A percentile compares a stretch with the other conserved stretches of the same genome.
Conservation (phyloP, 164 flowering plant species). For the Sedum album region DNA sequence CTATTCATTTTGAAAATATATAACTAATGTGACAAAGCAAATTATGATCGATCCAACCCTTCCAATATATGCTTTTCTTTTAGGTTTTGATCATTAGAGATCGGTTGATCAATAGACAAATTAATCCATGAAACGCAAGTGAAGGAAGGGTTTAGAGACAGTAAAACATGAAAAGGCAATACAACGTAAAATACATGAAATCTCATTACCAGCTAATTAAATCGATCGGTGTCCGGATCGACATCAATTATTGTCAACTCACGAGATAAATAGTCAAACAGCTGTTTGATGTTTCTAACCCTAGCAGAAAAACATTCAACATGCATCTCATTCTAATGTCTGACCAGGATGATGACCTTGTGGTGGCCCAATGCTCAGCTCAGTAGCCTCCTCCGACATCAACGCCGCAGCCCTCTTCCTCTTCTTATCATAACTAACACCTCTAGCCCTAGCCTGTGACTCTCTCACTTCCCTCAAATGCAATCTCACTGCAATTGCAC, state of each 20-base stretch:
- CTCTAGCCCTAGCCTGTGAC: constrained; percentile 68
- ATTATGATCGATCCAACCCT: no score
- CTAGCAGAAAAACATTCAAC: not conserved
- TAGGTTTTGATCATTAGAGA: no score
- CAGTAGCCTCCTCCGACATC: not conserved
- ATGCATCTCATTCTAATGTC: not conserved
- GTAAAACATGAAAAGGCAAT: not conserved
- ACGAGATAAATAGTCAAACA: not conserved
- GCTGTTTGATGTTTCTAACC: not conserved
- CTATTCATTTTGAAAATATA: no score
- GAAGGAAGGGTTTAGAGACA: no score
- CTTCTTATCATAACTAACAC: constrained; percentile 80
- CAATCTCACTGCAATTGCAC: constrained; percentile 64
- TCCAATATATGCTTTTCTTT: no score
- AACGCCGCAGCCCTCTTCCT: constrained; percentile 40
- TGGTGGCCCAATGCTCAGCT: constrained; percentile 9
- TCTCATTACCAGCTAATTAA: not conserved
- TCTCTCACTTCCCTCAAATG: constrained; percentile 67
- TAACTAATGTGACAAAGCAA: no score
- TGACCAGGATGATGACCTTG: not conserved
- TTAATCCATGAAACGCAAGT: no score
- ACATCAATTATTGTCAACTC: not conserved
- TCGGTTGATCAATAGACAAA: no score
- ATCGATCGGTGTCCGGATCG: not conserved
- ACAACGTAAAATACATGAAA: not conserved